Conservation (phyloP, 1,284 basidiomycete species). For the Lentinula novae-zelandiae region DNA sequence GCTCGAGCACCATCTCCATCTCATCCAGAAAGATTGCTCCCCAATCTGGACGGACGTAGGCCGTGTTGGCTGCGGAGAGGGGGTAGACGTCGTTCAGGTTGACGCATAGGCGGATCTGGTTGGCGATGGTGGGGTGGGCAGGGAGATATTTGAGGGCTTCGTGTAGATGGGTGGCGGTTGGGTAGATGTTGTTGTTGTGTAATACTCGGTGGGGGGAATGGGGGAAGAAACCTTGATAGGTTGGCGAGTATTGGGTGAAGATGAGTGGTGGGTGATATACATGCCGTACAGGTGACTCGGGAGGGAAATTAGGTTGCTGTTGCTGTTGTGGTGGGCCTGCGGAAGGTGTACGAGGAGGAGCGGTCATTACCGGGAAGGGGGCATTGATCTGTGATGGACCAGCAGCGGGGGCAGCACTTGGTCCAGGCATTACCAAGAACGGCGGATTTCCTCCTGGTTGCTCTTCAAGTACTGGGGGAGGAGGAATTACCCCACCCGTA, state of each 20-base stretch:
- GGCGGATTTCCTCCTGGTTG: background rate
- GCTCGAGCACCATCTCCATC: slow-evolving; percentile 35
- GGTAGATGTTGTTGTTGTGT: slow-evolving; percentile 48
- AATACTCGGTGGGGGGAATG: slow-evolving; percentile 53
- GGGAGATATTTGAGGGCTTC: slow-evolving; percentile 65
- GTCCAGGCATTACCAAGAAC: background rate
- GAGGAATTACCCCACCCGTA: background rate
- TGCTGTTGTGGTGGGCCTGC: slow-evolving; percentile 2
- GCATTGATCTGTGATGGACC: background rate
- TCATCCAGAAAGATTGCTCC: slow-evolving; percentile 41
- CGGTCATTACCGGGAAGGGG: slow-evolving; percentile 8
- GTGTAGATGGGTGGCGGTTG: slow-evolving; percentile 61
- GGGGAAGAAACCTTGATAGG: slow-evolving; percentile 46
- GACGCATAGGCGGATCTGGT: slow-evolving; percentile 42
- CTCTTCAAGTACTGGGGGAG: background rate
- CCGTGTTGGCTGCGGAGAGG: slow-evolving; percentile 34
- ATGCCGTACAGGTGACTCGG: background rate
- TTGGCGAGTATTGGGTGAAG: slow-evolving; percentile 29
- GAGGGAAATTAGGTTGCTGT: background rate
- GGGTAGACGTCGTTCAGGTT: slow-evolving; percentile 47
- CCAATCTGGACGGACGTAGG: slow-evolving; percentile 47
- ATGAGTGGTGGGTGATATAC: slow-evolving; percentile 20
- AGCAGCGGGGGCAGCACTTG: background rate
- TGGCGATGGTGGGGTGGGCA: slow-evolving; percentile 44
- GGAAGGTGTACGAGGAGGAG: slow-evolving; percentile 7